Conservation (phyloP, 2,329 filamentous ascomycete genomes). For the Drechslerella dactyloides region DNA sequence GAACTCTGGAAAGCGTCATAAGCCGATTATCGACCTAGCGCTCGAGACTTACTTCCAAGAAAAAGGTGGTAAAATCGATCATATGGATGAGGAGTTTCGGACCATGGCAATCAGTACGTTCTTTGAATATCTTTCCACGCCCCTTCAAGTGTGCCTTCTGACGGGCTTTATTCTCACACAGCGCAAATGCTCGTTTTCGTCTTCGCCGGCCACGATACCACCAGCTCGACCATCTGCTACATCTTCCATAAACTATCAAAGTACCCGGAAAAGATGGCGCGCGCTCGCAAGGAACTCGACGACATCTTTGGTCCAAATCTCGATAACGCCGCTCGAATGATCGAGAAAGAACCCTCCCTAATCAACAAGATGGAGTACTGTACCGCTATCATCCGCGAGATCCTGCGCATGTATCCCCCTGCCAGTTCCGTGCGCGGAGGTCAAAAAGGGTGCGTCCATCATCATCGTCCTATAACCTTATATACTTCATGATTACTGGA, state of each 20-base stretch:
- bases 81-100: constrained; percentile 47
- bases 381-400: constrained; percentile 64
- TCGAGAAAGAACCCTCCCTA: constrained; percentile 60
- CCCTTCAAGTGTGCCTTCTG: no score
- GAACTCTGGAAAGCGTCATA: constrained; percentile 21
- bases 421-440: constrained; percentile 60
- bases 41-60: constrained; percentile 49
- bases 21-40: constrained; percentile 45
- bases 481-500: neutral
- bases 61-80: constrained; percentile 50
- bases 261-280: constrained; percentile 56
- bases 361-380: constrained; percentile 65
- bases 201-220: constrained; percentile 60
- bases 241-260: constrained; percentile 59
- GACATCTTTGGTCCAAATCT: constrained; percentile 62
- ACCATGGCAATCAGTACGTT: constrained; percentile 56
- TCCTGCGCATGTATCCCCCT: constrained; percentile 63
- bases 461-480: neutral
- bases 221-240: constrained; percentile 57
- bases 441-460: constrained; percentile 27
- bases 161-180: neutral
- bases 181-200: constrained; percentile 56
- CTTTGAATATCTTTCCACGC: constrained; percentile 51
- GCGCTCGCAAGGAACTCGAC: constrained; percentile 63
- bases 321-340: constrained; percentile 57